phyloP scores from a whole-genome alignment of 106 monocot genomes.

The Iris macrosiphon region DNA sequence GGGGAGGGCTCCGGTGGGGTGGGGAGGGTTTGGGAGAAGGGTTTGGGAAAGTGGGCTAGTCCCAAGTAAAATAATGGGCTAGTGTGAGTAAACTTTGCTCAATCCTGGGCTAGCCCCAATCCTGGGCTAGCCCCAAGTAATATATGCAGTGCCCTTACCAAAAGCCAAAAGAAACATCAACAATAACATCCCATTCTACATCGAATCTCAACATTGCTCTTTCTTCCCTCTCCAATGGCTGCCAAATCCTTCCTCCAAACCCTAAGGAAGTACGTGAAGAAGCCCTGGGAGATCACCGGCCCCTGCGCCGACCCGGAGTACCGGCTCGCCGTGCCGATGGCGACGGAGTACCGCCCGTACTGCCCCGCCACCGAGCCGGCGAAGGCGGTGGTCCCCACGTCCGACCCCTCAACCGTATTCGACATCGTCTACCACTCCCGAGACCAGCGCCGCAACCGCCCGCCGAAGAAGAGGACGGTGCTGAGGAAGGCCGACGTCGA shows the following conservation, averaged over 20 bases:
- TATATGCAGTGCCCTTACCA: too few species aligned
- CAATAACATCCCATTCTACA: too few species aligned
- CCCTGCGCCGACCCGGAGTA: slow-evolving; percentile 89
- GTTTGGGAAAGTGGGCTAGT: too few species aligned
- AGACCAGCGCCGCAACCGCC: slow-evolving; percentile 73
- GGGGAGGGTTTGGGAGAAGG: too few species aligned
- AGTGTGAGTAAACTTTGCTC: too few species aligned
- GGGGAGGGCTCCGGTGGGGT: too few species aligned
- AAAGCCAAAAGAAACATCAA: too few species aligned
- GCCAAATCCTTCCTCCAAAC: slow-evolving; percentile 47
- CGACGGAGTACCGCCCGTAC: slow-evolving; percentile 76
- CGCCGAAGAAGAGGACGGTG: slow-evolving; percentile 50
- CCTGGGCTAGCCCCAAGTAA: too few species aligned
- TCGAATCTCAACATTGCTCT: too few species aligned
- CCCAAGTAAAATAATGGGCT: too few species aligned
- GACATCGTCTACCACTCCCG: slow-evolving; percentile 90
- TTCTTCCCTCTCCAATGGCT: slow-evolving; percentile 14
- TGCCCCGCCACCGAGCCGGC: slow-evolving; percentile 60
- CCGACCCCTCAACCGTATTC: slow-evolving; percentile 81
- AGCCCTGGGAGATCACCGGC: slow-evolving; percentile 97
- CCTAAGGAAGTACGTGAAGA: slow-evolving; percentile 59
- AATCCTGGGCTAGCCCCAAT: too few species aligned
- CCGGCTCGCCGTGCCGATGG: slow-evolving; percentile 49
- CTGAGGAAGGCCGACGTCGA: slow-evolving; percentile 66
- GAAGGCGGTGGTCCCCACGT: slow-evolving; percentile 60